Evolutionary conservation across 148 eudicot species (phyloP).

Genomic region (Chenopodium berlandieri): DNA sequence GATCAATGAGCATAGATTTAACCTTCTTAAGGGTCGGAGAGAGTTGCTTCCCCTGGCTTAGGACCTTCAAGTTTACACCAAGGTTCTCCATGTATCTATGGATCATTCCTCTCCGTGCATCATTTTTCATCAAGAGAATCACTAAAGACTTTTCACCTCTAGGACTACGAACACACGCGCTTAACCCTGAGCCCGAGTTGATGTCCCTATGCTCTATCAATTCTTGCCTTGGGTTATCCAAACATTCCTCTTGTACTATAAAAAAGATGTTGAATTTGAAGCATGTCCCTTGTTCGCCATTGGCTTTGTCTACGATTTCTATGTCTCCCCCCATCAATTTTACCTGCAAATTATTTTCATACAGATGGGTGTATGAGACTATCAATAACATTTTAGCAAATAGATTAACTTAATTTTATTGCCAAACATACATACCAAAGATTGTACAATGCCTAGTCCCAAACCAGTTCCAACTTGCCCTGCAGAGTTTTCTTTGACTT

Average conservation of each 20-base stretch:
- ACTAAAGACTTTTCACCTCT: conserved; percentile 44
- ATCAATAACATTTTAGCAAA: too few species aligned
- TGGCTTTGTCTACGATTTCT: conserved; percentile 55
- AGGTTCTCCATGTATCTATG: conserved; percentile 49
- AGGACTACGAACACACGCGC: conserved; percentile 32
- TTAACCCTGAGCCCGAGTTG: conserved; percentile 19
- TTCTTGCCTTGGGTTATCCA: conserved; percentile 11
- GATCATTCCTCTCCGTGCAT: conserved; percentile 45
- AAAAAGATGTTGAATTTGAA: conserved; percentile 68
- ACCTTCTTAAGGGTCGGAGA: conserved; percentile 41
- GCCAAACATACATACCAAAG: conserved; percentile 47
- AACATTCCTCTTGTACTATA: conserved; percentile 14
- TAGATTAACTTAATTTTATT: not conserved
- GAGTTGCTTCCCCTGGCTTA: conserved; percentile 41
- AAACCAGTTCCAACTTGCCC: conserved; percentile 78
- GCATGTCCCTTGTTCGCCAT: conserved; percentile 58
- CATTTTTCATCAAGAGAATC: conserved; percentile 53
- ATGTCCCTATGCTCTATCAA: conserved; percentile 10
- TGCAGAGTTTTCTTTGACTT: conserved; percentile 54
- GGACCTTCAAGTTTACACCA: conserved; percentile 43
- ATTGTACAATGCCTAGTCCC: conserved; percentile 88
- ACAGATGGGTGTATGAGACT: not conserved
- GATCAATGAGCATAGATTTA: conserved; percentile 29
- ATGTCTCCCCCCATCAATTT: conserved; percentile 91
- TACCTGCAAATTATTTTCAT: conserved; percentile 39